Percentiles rank a stretch among this genome's conserved stretches.
phyloP scores from a whole-genome alignment of 805 yeast species.

The Diddensiella caesifluorescens region DNA sequence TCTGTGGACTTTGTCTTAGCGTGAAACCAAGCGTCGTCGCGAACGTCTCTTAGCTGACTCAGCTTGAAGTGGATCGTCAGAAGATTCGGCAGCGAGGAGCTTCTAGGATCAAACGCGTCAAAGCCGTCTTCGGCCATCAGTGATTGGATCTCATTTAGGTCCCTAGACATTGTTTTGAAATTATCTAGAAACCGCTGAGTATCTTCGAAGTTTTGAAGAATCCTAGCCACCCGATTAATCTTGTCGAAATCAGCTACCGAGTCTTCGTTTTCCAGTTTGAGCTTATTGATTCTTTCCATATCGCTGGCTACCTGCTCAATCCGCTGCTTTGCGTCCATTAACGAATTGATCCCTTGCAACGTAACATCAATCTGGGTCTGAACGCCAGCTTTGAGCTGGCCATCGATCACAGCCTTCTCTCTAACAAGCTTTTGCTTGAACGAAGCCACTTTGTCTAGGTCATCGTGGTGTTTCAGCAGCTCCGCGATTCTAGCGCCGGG shows the following conservation, averaged over 20 bases:
- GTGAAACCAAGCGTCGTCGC: slow-evolving; percentile 63
- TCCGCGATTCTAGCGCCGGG: slow-evolving; percentile 25
- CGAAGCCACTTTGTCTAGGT: slow-evolving; percentile 33
- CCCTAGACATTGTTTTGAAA: slow-evolving; percentile 50
- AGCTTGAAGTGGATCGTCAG: slow-evolving; percentile 65
- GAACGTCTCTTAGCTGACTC: slow-evolving; percentile 67
- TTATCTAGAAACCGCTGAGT: slow-evolving; percentile 61
- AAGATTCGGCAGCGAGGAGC: slow-evolving; percentile 46
- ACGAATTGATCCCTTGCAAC: slow-evolving; percentile 35
- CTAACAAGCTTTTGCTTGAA: slow-evolving; percentile 33
- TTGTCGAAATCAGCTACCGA: slow-evolving; percentile 63
- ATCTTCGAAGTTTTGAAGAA: slow-evolving; percentile 67
- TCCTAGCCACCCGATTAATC: slow-evolving; percentile 58
- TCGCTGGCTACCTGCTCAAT: slow-evolving; percentile 34
- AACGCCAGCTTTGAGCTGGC: slow-evolving; percentile 68
- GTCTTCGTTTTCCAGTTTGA: slow-evolving; percentile 52
- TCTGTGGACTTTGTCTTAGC: slow-evolving; percentile 46
- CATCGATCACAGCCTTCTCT: slow-evolving; percentile 71
- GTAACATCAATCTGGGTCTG: slow-evolving; percentile 57
- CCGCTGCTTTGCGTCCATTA: slow-evolving; percentile 36
- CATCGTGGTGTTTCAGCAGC: slow-evolving; percentile 26
- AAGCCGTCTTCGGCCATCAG: slow-evolving; percentile 50
- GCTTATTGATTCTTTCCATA: slow-evolving; percentile 36
- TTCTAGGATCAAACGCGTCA: slow-evolving; percentile 41
- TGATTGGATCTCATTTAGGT: slow-evolving; percentile 45